These are phyloP conservation scores for Cymbopogon citratus DNA, from an alignment of 176 grass and related monocot genomes.

Conservation along the genomic window DNA sequence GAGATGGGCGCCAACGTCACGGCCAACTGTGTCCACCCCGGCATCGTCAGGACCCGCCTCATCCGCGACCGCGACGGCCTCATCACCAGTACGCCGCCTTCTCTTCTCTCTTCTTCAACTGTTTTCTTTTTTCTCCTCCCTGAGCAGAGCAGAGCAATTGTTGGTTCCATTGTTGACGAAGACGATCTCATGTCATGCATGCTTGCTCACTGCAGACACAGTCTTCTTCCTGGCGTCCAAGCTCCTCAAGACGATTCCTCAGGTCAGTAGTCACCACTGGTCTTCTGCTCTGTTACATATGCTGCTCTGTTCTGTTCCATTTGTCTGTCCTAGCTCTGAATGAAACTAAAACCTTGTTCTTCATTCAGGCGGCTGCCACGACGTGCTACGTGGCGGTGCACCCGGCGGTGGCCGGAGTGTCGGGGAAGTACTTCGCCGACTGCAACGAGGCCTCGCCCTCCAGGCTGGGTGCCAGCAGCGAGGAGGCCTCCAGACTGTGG, in stretches of 20 bases:
- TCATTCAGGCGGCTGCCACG: slow-evolving; percentile 60
- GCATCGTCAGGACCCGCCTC: slow-evolving; percentile 86
- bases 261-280: slow-evolving; percentile 28
- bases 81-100: slow-evolving; percentile 49
- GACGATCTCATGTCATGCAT: neutral
- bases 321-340: neutral
- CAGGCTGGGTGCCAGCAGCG: slow-evolving; percentile 41
- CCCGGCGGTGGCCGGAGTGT: slow-evolving; percentile 50
- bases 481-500: slow-evolving; percentile 74
- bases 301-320: neutral
- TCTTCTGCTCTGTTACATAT: neutral
- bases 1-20: slow-evolving; percentile 74
- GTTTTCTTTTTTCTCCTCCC: fast-evolving
- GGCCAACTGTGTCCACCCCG: slow-evolving; percentile 93
- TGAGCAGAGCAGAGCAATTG: no score
- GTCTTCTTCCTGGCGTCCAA: slow-evolving; percentile 86
- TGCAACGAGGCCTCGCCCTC: slow-evolving; percentile 88
- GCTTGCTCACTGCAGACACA: slow-evolving; percentile 42
- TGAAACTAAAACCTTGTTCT: neutral
- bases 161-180: neutral
- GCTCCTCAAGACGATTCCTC: slow-evolving; percentile 92
- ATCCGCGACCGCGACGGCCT: slow-evolving; percentile 87
- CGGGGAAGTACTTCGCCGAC: slow-evolving; percentile 87
- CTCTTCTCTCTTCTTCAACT: neutral
- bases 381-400: slow-evolving; percentile 87